Conservation (phyloP, 495 filamentous ascomycete genomes). For the Darksidea phi region DNA sequence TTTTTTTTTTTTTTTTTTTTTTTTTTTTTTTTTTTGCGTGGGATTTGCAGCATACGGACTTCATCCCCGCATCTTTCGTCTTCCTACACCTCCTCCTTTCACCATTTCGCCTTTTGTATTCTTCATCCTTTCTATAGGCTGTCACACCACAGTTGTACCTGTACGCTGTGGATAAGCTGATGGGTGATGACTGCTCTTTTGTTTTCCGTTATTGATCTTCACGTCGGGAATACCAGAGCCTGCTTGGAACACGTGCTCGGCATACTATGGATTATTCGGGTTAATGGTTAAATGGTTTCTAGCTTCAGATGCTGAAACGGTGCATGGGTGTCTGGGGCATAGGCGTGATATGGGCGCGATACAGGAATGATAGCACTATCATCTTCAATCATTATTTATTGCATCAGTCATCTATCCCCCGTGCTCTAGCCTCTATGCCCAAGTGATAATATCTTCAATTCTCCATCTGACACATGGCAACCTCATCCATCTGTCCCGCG, state of each 20-base stretch:
- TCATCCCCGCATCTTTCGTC: no score
- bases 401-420: background rate
- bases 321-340: background rate
- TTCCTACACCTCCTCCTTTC: no score
- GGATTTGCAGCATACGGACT: no score
- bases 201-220: background rate
- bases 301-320: background rate
- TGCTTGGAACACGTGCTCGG: background rate
- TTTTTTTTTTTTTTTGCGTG: no score
- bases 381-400: no score
- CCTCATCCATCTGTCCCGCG: constrained; percentile 27
- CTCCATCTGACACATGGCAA: constrained; percentile 21
- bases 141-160: no score
- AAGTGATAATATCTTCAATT: background rate
- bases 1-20: no score
- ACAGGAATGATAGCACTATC: no score
- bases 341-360: background rate
- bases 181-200: no score
- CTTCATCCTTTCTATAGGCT: no score
- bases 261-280: background rate
- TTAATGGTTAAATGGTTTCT: background rate
- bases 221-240: background rate
- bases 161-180: no score
- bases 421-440: background rate
- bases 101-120: no score